Conservation (phyloP, 2,329 filamentous ascomycete species). For the Trichoderma hamatum region DNA sequence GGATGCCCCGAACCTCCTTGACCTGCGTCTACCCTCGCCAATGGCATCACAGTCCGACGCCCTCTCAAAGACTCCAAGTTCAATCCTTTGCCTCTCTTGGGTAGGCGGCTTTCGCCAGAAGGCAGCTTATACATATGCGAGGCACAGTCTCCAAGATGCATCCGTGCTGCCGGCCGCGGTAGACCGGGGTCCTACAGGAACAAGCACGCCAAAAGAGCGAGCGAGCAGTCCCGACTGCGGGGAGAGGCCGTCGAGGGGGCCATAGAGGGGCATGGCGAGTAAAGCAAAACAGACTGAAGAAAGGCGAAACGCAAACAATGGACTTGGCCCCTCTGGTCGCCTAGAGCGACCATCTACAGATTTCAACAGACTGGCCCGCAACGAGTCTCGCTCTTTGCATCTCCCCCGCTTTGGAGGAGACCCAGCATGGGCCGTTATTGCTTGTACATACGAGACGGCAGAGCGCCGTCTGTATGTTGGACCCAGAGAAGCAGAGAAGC, state of each 20-base stretch:
- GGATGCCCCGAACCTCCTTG: not conserved
- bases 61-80: not conserved
- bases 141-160: conserved; percentile 26
- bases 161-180: conserved; percentile 5
- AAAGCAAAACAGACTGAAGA: not conserved
- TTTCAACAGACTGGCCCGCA: conserved; percentile 19
- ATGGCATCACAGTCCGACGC: conserved; percentile 5
- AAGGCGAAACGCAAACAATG: conserved; percentile 4
- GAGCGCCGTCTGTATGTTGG: not conserved
- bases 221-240: conserved; percentile 5
- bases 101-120: not conserved
- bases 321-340: conserved; percentile 2
- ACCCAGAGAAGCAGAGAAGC: not conserved
- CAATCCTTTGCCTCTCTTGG: not conserved
- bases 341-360: conserved; percentile 15
- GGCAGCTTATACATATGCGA: conserved; percentile 21
- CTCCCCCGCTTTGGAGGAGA: not conserved
- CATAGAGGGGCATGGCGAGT: not conserved
- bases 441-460: not conserved
- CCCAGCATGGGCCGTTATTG: not conserved
- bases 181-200: not conserved
- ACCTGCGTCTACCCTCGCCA: conserved; percentile 7
- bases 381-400: not conserved
- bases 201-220: conserved; percentile 1
- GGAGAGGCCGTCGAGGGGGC: not conserved